These are phyloP conservation scores for Phytophthora niederhauseri DNA, from an alignment of 352 stramenopile genomes.

Conservation along the genomic window DNA sequence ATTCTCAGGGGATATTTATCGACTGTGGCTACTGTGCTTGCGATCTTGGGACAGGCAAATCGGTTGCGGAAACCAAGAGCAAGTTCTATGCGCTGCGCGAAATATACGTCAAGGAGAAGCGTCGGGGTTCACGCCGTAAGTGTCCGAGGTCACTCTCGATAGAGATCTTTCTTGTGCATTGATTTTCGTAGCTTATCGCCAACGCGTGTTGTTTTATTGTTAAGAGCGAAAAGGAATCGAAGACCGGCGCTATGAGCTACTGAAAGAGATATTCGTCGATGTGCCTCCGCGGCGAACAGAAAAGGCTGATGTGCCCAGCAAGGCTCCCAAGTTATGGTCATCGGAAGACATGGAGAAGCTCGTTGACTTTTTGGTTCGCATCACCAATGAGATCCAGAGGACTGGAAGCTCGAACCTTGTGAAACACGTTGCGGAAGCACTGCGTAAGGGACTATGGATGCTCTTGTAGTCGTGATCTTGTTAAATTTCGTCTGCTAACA, in stretches of 20 bases:
- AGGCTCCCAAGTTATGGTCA: constrained; percentile 61
- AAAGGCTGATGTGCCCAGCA: constrained; percentile 32
- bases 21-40: not conserved
- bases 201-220: constrained; percentile 4
- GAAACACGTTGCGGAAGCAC: constrained; percentile 31
- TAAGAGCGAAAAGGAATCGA: constrained; percentile 33
- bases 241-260: constrained; percentile 39
- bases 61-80: constrained; percentile 55
- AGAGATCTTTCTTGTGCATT: not conserved
- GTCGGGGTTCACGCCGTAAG: constrained; percentile 25
- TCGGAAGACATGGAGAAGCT: constrained; percentile 57
- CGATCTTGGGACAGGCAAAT: constrained; percentile 46
- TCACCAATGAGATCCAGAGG: constrained; percentile 66
- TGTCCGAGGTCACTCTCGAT: not conserved
- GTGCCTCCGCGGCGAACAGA: constrained; percentile 41
- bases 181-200: not conserved
- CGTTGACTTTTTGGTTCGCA: constrained; percentile 59
- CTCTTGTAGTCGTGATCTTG: not conserved
- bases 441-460: constrained; percentile 34
- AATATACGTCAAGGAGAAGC: constrained; percentile 61
- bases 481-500: constrained; percentile 3
- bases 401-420: constrained; percentile 52
- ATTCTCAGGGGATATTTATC: not conserved
- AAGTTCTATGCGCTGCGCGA: constrained; percentile 83
- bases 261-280: constrained; percentile 57